Conservation (phyloP, 2,329 filamentous ascomycete genomes). For the Hymenotorrendiella dingleyae region DNA sequence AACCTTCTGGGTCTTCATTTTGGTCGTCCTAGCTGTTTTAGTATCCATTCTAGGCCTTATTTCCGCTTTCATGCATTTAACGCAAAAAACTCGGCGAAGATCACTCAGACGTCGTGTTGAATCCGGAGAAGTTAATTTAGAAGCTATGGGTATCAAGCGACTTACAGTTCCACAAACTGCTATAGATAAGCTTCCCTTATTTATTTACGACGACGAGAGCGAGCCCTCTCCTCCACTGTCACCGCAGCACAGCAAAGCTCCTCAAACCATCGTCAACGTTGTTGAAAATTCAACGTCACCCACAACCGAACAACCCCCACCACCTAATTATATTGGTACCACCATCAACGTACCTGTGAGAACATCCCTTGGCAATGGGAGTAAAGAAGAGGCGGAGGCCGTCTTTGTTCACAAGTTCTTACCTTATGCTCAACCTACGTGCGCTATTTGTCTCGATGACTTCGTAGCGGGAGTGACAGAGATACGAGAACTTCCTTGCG, state of each 20-base stretch:
- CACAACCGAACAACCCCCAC: too few relatives aligned
- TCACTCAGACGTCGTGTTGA: conserved; percentile 64
- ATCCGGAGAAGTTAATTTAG: conserved; percentile 76
- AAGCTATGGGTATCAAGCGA: conserved; percentile 77
- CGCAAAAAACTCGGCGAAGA: conserved; percentile 66
- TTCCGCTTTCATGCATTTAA: conserved; percentile 67
- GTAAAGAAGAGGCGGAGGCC: conserved; percentile 8
- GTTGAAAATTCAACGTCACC: too few relatives aligned
- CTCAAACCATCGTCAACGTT: too few relatives aligned
- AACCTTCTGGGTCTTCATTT: conserved; percentile 73
- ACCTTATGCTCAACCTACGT: conserved; percentile 69
- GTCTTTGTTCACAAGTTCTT: conserved; percentile 24
- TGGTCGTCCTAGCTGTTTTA: conserved; percentile 66
- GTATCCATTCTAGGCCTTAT: conserved; percentile 60
- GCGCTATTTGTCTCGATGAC: conserved; percentile 84
- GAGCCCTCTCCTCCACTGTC: conserved; percentile 36
- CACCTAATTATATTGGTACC: neutral
- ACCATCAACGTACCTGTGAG: neutral
- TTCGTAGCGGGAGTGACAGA: conserved; percentile 64
- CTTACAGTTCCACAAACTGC: conserved; percentile 68
- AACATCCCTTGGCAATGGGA: conserved; percentile 11
- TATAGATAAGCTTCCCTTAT: conserved; percentile 70
- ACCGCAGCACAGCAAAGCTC: conserved; percentile 1
- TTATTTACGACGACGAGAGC: conserved; percentile 62
- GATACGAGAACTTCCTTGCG: conserved; percentile 81